Evolutionary conservation across 495 filamentous ascomycete genomes (phyloP).

Genomic region (Tetracladium marchalianum): DNA sequence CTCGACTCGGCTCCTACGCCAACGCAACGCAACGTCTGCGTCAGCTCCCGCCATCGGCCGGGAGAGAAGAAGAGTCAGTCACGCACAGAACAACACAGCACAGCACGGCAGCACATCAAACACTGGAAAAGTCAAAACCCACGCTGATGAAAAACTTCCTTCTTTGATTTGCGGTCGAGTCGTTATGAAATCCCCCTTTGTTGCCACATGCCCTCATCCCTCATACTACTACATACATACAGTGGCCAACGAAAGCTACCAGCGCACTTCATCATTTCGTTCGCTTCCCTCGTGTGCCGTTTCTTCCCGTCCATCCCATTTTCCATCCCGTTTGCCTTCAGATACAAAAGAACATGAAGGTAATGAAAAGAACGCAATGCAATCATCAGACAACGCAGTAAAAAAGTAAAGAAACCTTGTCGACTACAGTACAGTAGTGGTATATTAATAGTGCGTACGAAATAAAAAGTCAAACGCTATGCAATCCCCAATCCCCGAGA

Average conservation of each 20-base stretch:
- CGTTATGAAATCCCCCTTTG: too few species aligned
- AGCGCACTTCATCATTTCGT: constrained; percentile 1
- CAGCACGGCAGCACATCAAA: too few species aligned
- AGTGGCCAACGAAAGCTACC: neutral
- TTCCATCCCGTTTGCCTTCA: neutral
- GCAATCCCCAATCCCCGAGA: neutral
- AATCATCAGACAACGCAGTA: neutral
- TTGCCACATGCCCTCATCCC: too few species aligned
- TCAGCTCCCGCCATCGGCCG: too few species aligned
- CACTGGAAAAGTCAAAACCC: too few species aligned
- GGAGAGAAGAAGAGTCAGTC: too few species aligned
- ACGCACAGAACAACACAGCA: too few species aligned
- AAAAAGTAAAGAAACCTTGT: neutral
- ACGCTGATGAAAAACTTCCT: too few species aligned
- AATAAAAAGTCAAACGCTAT: neutral
- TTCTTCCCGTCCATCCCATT: neutral
- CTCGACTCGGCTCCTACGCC: too few species aligned
- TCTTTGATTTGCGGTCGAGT: too few species aligned
- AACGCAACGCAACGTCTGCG: too few species aligned
- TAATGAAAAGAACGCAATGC: neutral
- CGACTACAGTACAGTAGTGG: constrained; percentile 1
- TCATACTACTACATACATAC: too few species aligned
- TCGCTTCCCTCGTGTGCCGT: neutral
- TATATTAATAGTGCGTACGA: neutral
- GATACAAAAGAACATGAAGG: neutral